These are phyloP conservation scores for Tubosaeta sp. DNA, from an alignment of 768 basidiomycete genomes.

Conservation along the genomic window DNA sequence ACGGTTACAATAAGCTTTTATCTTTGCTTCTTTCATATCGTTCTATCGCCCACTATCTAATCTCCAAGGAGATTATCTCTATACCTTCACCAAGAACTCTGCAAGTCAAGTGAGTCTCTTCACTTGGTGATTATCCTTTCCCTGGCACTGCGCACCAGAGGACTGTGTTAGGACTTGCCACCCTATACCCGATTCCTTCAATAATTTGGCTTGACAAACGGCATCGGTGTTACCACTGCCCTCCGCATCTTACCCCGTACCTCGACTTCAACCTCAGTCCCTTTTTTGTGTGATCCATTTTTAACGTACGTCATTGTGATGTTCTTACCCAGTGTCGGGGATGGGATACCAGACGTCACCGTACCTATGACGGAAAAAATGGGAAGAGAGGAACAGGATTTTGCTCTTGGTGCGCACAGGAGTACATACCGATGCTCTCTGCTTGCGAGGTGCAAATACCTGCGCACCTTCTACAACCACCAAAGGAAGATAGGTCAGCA, in stretches of 20 bases:
- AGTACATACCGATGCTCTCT: constrained; percentile 52
- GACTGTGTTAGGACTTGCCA: too few species aligned
- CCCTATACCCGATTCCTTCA: too few species aligned
- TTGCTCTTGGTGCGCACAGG: background rate
- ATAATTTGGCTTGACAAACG: constrained; percentile 82
- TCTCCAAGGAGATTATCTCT: too few species aligned
- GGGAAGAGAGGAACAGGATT: background rate
- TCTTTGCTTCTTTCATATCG: too few species aligned
- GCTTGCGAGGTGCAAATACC: constrained; percentile 53
- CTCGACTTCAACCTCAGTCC: constrained; percentile 78
- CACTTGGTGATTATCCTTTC: too few species aligned
- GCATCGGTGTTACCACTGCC: constrained; percentile 77
- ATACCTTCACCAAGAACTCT: too few species aligned
- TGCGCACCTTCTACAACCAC: constrained; percentile 64
- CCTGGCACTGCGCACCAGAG: too few species aligned
- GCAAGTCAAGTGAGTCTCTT: too few species aligned
- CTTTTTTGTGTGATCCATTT: constrained; percentile 85
- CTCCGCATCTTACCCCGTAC: constrained; percentile 77
- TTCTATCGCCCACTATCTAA: too few species aligned
- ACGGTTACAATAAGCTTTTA: too few species aligned
- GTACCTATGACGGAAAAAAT: constrained; percentile 40
- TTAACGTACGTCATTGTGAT: constrained; percentile 94
- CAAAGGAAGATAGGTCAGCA: background rate
- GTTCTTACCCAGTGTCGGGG: constrained; percentile 83
- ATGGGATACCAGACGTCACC: constrained; percentile 94